Conservation (phyloP, 352 stramenopile genomes). For the Phytophthora melonis region DNA sequence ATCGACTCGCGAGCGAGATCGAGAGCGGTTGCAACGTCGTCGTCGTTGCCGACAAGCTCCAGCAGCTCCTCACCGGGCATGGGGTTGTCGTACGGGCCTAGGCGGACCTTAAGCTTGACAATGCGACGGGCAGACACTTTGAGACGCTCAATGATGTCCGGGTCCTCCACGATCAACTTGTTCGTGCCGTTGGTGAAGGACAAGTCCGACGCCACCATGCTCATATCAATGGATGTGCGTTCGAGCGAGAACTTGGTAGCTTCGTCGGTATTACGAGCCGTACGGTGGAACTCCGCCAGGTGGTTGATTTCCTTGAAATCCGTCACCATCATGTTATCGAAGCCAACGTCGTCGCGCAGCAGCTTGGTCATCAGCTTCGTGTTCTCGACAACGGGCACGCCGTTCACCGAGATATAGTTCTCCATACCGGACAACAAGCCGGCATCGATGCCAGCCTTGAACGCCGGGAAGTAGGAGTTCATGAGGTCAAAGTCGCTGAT, state of each 20-base stretch:
- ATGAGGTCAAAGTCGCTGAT: conserved; percentile 70
- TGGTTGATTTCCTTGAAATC: conserved; percentile 92
- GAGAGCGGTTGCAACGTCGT: conserved; percentile 54
- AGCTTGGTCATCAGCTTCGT: conserved; percentile 69
- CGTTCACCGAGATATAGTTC: conserved; percentile 92
- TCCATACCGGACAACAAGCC: conserved; percentile 90
- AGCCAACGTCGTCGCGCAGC: conserved; percentile 74
- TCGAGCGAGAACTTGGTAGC: conserved; percentile 62
- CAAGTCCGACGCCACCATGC: conserved; percentile 66
- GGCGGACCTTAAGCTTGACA: conserved; percentile 62
- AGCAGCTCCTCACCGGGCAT: conserved; percentile 50
- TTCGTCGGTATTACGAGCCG: conserved; percentile 39
- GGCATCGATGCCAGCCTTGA: conserved; percentile 71
- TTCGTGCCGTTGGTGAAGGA: conserved; percentile 53
- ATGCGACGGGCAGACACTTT: conserved; percentile 57
- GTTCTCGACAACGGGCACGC: conserved; percentile 84
- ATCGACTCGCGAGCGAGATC: conserved; percentile 71
- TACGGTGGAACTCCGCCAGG: conserved; percentile 54
- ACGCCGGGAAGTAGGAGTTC: conserved; percentile 82
- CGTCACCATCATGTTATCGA: conserved; percentile 87
- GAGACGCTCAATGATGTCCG: conserved; percentile 39
- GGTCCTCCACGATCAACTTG: conserved; percentile 36
- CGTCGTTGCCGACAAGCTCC: conserved; percentile 38
- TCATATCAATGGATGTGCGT: conserved; percentile 87
- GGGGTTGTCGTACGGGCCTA: conserved; percentile 65